A percentile compares a stretch with the other conserved stretches of the same genome.
Evolutionary conservation across 140 eudicot species (phyloP).

Genomic region (Senecio squalidus): DNA sequence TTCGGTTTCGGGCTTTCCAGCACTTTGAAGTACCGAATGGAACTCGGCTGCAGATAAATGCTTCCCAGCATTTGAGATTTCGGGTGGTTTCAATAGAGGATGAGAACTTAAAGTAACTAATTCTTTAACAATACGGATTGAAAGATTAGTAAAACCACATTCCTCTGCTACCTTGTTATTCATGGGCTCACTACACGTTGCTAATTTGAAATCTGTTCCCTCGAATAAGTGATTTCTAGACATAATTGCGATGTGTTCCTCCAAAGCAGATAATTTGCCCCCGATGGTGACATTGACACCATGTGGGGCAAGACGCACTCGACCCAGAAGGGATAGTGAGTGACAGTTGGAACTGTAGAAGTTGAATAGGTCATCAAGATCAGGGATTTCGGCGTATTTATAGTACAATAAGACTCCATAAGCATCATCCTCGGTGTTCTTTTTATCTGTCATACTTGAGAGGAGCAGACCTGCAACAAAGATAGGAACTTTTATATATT

Average conservation of each 20-base stretch:
- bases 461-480: slow-evolving; percentile 15
- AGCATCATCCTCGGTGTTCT: slow-evolving; percentile 20
- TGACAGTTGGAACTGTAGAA: slow-evolving; percentile 66
- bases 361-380: slow-evolving; percentile 52
- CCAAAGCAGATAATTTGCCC: slow-evolving; percentile 55
- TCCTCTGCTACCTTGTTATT: slow-evolving; percentile 66
- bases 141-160: slow-evolving; percentile 84
- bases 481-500: not conserved
- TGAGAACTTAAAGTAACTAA: slow-evolving; percentile 72
- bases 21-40: slow-evolving; percentile 65
- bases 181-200: slow-evolving; percentile 59
- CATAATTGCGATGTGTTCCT: slow-evolving; percentile 61
- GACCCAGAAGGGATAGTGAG: slow-evolving; percentile 76
- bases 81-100: slow-evolving; percentile 69
- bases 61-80: slow-evolving; percentile 69
- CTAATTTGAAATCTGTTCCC: slow-evolving; percentile 92
- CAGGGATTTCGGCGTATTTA: slow-evolving; percentile 56
- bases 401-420: slow-evolving; percentile 74
- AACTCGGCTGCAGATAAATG: slow-evolving; percentile 85
- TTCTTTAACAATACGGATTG: slow-evolving; percentile 88
- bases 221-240: slow-evolving; percentile 44
- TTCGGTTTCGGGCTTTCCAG: slow-evolving; percentile 32
- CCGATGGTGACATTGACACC: slow-evolving; percentile 97
- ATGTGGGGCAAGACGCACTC: slow-evolving; percentile 75
- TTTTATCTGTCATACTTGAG: slow-evolving; percentile 25